Base-by-base conservation (phyloP, 176 grass and related monocot genomes). In the Puccinellia tenuiflora region DNA sequence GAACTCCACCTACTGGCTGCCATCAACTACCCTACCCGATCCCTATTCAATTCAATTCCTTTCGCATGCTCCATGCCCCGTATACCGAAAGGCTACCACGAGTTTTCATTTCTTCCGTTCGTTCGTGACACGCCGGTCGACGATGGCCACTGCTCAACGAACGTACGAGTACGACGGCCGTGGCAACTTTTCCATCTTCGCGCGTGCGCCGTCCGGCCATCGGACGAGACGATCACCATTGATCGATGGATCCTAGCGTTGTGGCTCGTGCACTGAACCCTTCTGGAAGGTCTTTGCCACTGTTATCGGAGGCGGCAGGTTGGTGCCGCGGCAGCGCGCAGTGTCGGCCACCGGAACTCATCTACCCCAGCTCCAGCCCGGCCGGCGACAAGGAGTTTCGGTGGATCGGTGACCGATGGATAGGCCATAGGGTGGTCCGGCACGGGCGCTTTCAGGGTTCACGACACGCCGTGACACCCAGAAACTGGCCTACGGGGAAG, bases 11-110 rank as follows among this genome's bases (percentile, higher is more conserved):
- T 30, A 80, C 60, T 69, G 60, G 17, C 61, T 66, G 24, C 71
- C 75, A 26, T 46, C 87, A 85, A 84, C 88, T 14, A 76, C 80
- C 88, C 68, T 80, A 80, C 75, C 71, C 57, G 39, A 90, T 24
- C 14, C 28, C 68, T 84, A 87, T 90, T 76, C 88, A 84, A n/a
- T n/a, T n/a, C n/a, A n/a, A 90, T 90, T 83, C 88, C 57, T 34
- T 46, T 51, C 88, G 80, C 88, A 86, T 90, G 88, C n/a, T 66
- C 65, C 79, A 83, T 79, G 4, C 74, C 33, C 88, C 84, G 84
- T 86, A 79, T 51, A 13, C 71, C 39, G 4, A 70, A n/a, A 21
- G 42, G 53, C 18, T 20, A 14, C 15, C 84, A 86, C 47, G 84
- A 79, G 56, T 37, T 83, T 56, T 59, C 1, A 47, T 72, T 86